These are phyloP conservation scores for Suillus bovinus DNA, from an alignment of 768 basidiomycete species.

Conservation along the genomic window DNA sequence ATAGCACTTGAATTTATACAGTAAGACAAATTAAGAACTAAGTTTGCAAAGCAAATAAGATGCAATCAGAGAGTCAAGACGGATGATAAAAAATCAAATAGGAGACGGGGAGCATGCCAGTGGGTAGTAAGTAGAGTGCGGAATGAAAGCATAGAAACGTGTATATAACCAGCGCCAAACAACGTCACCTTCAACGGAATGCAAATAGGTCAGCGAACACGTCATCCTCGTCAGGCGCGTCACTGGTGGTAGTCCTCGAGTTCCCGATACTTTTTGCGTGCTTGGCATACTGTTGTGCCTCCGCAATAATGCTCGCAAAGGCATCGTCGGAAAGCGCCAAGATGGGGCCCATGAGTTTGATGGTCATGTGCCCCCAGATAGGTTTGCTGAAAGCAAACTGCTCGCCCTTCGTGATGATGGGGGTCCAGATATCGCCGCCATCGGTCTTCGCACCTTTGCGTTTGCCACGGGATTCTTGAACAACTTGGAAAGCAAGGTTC, in stretches of 20 bases:
- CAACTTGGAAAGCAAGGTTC: slow-evolving; percentile 2
- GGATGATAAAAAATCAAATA: no score
- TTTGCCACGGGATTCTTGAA: slow-evolving; percentile 1
- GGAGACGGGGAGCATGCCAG: no score
- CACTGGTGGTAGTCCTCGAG: neutral
- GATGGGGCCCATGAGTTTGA: slow-evolving; percentile 10
- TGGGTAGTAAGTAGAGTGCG: no score
- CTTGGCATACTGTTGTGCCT: neutral
- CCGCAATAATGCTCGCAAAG: slow-evolving; percentile 11
- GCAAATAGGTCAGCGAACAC: neutral
- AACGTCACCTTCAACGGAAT: neutral
- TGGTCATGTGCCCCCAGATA: slow-evolving; percentile 14
- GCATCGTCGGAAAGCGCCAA: slow-evolving; percentile 8
- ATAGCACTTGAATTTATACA: no score
- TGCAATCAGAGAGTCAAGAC: no score
- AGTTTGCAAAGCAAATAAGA: no score
- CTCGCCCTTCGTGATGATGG: slow-evolving; percentile 5
- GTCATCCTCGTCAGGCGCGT: neutral
- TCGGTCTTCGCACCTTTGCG: no score
- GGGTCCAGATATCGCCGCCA: slow-evolving; percentile 6
- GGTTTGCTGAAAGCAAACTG: slow-evolving; percentile 9
- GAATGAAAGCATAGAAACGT: no score
- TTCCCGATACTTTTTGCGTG: neutral
- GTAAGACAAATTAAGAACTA: no score
- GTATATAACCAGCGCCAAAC: no score